phyloP scores from a whole-genome alignment of 495 filamentous ascomycete species.

The Neurospora sublineolata region DNA sequence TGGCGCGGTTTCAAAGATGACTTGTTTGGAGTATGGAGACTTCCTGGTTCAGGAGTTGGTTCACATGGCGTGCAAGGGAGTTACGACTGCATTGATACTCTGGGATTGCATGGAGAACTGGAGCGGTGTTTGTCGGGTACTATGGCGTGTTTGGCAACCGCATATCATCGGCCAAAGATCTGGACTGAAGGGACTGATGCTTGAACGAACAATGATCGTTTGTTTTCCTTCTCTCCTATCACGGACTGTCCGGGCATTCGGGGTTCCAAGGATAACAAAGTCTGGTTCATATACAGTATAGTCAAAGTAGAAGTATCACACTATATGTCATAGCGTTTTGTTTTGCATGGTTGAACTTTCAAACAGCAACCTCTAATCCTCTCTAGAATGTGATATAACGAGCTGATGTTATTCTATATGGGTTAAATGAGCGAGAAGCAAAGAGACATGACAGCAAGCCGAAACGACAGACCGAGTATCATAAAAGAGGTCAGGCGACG shows the following conservation, averaged over 20 bases:
- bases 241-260: background rate
- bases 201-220: background rate
- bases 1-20: background rate
- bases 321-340: background rate
- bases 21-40: background rate
- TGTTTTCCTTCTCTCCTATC: background rate
- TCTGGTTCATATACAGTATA: background rate
- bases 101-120: background rate
- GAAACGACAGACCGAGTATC: background rate
- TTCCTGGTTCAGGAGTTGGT: background rate
- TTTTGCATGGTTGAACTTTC: background rate
- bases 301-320: background rate
- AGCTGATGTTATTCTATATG: background rate
- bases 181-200: background rate
- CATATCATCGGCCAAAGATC: background rate
- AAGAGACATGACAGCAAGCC: background rate
- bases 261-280: background rate
- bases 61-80: background rate
- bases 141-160: background rate
- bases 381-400: background rate
- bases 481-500: background rate
- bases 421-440: background rate
- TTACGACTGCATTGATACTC: background rate
- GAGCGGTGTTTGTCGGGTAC: background rate
- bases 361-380: background rate